phyloP scores from a whole-genome alignment of 1,284 basidiomycete genomes.

The Cryptococcus floricola region DNA sequence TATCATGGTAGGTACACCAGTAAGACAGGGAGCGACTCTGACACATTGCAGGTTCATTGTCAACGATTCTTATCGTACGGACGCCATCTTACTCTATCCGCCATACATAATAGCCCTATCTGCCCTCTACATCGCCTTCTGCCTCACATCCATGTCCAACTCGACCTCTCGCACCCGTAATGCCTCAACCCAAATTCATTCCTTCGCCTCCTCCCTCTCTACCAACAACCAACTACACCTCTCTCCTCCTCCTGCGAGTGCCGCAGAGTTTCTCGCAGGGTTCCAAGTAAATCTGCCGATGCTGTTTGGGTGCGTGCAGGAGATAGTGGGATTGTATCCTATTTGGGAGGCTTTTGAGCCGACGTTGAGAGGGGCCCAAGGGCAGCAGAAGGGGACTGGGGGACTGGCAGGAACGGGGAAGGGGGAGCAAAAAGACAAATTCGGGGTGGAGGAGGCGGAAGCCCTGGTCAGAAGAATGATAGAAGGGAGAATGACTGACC shows the following conservation, averaged over 20 bases:
- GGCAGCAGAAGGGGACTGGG: slow-evolving; percentile 50
- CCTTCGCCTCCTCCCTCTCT: slow-evolving; percentile 50
- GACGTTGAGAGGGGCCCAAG: slow-evolving; percentile 3
- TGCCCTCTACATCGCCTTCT: slow-evolving; percentile 77
- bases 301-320: slow-evolving; percentile 81
- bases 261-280: slow-evolving; percentile 68
- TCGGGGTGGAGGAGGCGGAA: slow-evolving; percentile 41
- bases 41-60: slow-evolving; percentile 73
- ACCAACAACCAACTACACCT: slow-evolving; percentile 37
- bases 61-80: slow-evolving; percentile 92
- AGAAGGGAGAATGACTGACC: slow-evolving; percentile 60
- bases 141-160: slow-evolving; percentile 36
- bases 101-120: slow-evolving; percentile 91
- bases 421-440: slow-evolving; percentile 32
- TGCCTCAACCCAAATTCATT: slow-evolving; percentile 47
- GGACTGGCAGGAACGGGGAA: slow-evolving; percentile 45
- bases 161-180: slow-evolving; percentile 46
- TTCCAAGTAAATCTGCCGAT: slow-evolving; percentile 79
- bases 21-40: not conserved
- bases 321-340: slow-evolving; percentile 82
- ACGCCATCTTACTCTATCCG: slow-evolving; percentile 83
- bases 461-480: slow-evolving; percentile 63
- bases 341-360: slow-evolving; percentile 71
- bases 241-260: slow-evolving; percentile 27
- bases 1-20: slow-evolving; percentile 48